Base-by-base conservation (phyloP, 2,329 filamentous ascomycete species). In the Aspergillus niger region DNA sequence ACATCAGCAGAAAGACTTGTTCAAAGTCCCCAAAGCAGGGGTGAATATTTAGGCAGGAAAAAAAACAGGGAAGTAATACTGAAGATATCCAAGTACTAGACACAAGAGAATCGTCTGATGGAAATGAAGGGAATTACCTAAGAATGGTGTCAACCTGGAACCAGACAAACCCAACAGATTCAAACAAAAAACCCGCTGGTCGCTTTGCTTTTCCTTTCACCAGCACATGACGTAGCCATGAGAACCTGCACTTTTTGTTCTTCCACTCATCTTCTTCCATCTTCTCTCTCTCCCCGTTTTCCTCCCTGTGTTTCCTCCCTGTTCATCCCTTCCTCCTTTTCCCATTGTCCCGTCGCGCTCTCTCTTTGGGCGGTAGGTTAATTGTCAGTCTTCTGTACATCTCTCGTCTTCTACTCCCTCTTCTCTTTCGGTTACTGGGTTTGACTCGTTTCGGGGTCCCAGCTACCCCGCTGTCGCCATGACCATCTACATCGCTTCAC, bases 401-500 rank as follows among this genome's bases (percentile, higher is more conserved):
- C 41, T 49, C 43, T 51, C 53, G 36, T 22, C 20, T 30, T 60
- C 41, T 24, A 28, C 41, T 28, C 26, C 22, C 5, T 28, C 58
- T 59, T 63, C 59, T 22, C 50, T 28, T 58, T 49, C 60, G 59
- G 50, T 58, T 47, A 8, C 24, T 30, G 38, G 24, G 11, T 13
- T 55, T 55, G 52, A 24, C 38, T 30, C 41, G 38, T 20, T 3
- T 17, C 8, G 47, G 26, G 47, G 47, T 50, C 24, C n/a, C 47
- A 30, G 26, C 47, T 30, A 28, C 47, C 47, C 26, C 61, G 56
- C 62, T 48, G 44, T 60, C 65, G 74, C 59, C 63, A 87, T 87
- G 85, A 85, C 85, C 6, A 81, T 86, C 72, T 85, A 86, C 66
- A 81, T 86, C 54, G 84, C 82, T 58, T 85, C 84, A 32, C 78